These are phyloP conservation scores for Apiotrichum brassicae DNA, from an alignment of 1,284 basidiomycete species.

Conservation along the genomic window DNA sequence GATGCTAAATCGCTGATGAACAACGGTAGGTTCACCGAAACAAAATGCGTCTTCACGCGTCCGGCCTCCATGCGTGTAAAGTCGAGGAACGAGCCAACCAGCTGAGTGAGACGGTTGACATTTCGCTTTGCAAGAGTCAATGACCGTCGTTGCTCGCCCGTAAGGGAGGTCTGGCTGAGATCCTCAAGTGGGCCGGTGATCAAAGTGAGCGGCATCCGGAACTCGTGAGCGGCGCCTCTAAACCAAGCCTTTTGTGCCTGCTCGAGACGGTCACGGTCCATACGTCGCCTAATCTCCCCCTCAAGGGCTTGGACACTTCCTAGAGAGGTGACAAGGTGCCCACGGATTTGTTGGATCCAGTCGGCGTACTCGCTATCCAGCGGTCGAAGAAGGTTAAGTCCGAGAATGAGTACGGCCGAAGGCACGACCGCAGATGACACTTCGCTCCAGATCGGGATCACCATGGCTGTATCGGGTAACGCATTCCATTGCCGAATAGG, in stretches of 20 bases:
- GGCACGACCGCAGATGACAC: no score
- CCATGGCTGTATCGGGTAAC: no score
- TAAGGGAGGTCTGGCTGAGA: slow-evolving; percentile 17
- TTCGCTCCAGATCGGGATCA: no score
- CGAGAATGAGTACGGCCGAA: not conserved
- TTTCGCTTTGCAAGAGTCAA: slow-evolving; percentile 38
- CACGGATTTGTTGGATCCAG: not conserved
- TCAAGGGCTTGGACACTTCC: not conserved
- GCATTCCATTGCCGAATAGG: no score
- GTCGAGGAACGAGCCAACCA: slow-evolving; percentile 44
- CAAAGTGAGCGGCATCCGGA: slow-evolving; percentile 39
- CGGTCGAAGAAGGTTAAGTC: not conserved
- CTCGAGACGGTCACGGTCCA: not conserved
- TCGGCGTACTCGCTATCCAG: not conserved
- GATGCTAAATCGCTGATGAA: slow-evolving; percentile 42
- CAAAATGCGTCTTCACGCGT: slow-evolving; percentile 37
- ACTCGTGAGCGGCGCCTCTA: slow-evolving; percentile 41
- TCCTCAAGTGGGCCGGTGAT: slow-evolving; percentile 40
- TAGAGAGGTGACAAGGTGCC: not conserved
- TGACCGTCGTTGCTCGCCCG: slow-evolving; percentile 20
- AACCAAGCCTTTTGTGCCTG: not conserved
- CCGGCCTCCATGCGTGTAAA: slow-evolving; percentile 44
- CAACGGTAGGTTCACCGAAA: slow-evolving; percentile 37
- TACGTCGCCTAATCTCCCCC: not conserved
- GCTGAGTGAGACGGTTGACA: slow-evolving; percentile 31